Evolutionary conservation across 106 monocot genomes (phyloP).

Genomic region (Agapanthus africanus): DNA sequence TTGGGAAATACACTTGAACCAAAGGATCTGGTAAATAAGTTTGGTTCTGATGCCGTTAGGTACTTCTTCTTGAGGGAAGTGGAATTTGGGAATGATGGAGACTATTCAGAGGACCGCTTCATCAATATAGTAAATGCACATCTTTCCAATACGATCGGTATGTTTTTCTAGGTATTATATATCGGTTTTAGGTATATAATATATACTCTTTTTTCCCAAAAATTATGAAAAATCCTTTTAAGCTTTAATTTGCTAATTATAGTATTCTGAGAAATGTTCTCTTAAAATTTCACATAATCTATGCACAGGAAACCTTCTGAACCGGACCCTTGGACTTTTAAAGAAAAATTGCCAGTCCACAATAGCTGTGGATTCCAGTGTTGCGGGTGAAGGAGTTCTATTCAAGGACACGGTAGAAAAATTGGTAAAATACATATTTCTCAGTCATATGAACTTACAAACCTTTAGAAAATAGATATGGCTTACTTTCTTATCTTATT

Average conservation of each 20-base stretch:
- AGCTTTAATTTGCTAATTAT: too few relatives aligned
- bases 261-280: too few relatives aligned
- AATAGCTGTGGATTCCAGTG: constrained; percentile 59
- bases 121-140: constrained; percentile 93
- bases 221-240: too few relatives aligned
- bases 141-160: constrained; percentile 95
- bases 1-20: constrained; percentile 96
- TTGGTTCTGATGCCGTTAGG: constrained; percentile 92
- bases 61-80: constrained; percentile 98
- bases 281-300: constrained; percentile 1
- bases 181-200: too few relatives aligned
- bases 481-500: too few relatives aligned
- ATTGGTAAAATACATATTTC: constrained; percentile 36
- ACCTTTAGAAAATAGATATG: too few relatives aligned
- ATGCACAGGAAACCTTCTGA: constrained; percentile 87
- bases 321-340: constrained; percentile 87
- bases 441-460: too few relatives aligned
- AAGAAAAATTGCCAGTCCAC: constrained; percentile 90
- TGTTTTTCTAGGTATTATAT: too few relatives aligned
- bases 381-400: constrained; percentile 57
- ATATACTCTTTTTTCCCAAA: too few relatives aligned
- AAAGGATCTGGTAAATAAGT: constrained; percentile 73
- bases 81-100: constrained; percentile 96
- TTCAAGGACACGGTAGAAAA: constrained; percentile 64
- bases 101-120: constrained; percentile 93